These are phyloP conservation scores for Vaccinium darrowii DNA, from an alignment of 148 eudicot species.

Conservation along the genomic window DNA sequence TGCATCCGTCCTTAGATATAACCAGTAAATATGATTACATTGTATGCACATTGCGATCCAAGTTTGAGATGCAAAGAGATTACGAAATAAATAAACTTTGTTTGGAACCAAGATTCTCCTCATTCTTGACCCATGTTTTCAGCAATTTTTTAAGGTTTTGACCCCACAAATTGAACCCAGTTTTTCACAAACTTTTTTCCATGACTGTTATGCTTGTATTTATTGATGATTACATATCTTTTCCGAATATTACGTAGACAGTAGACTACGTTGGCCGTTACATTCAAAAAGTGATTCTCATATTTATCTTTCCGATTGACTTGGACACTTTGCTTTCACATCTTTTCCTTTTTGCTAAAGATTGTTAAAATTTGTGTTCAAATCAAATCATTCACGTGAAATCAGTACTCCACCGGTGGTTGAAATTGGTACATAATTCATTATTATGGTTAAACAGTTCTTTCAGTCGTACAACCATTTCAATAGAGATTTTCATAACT, in stretches of 20 bases:
- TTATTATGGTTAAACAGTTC: too few species aligned
- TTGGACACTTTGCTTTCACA: neutral
- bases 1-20: too few species aligned
- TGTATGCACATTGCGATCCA: neutral
- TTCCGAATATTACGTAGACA: too few species aligned
- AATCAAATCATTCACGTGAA: neutral
- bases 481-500: neutral
- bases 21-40: too few species aligned
- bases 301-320: too few species aligned
- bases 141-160: neutral
- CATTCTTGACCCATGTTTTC: neutral
- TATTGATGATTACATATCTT: too few species aligned
- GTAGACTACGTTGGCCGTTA: neutral
- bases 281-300: neutral
- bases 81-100: neutral
- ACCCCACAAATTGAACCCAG: neutral
- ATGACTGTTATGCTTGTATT: neutral
- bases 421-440: neutral
- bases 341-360: neutral
- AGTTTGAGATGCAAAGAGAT: neutral
- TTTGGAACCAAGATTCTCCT: neutral
- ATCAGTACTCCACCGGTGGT: neutral
- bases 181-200: neutral
- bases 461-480: too few species aligned
- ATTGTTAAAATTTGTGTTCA: neutral